Base-by-base conservation (phyloP, 2,329 filamentous ascomycete genomes). In the Ophiocordyceps camponoti-saundersi region DNA sequence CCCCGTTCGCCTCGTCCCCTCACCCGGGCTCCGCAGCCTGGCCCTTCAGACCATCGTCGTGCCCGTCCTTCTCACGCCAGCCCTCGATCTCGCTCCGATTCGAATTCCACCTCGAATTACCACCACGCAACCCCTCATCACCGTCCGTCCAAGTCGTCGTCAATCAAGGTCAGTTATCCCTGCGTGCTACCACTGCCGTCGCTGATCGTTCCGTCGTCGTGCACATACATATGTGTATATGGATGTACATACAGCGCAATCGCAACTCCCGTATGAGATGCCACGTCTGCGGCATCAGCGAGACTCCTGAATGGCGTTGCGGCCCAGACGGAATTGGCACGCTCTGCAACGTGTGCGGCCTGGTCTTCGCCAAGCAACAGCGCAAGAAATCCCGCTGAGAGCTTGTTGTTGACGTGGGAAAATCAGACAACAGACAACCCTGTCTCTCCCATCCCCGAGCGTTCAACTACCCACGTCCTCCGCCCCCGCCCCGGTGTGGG, bases 251-350 rank as follows among this genome's bases (percentile, higher is more conserved):
- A 10, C 30, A 48, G 47, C 40, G 44, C 21, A 29, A 41, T 15
- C 41, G 23, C 21, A 43, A 44, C 20, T 42, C 42, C 7, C 32
- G 45, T 44, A 42, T 76, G 20, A 49, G 47, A 1, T 59, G 57
- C 42, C 53, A 53, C 46, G 52, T 50, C 56, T 85, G 81, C 61
- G 82, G 82, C 58, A 74, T 80, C 55, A 78, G 79, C 41, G 80
- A 85, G 59, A 85, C 81, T n/a, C 81, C 81, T 20, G 80, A 85
- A 67, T 85, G 81, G 81, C 73, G 81, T 49, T 70, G 79, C 55
- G 81, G 81, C 30, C 81, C 81, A n/a, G 80, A 85, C 57, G 81
- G 81, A 43, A 80, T 80, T 42, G 70, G 80, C 50, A 85, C 81
- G 7, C 64, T 85, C 39, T 85, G 81, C 64, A 85, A 85, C 63